Evolutionary conservation across 345 rosid genomes (phyloP).

Genomic region (Salix caprea): DNA sequence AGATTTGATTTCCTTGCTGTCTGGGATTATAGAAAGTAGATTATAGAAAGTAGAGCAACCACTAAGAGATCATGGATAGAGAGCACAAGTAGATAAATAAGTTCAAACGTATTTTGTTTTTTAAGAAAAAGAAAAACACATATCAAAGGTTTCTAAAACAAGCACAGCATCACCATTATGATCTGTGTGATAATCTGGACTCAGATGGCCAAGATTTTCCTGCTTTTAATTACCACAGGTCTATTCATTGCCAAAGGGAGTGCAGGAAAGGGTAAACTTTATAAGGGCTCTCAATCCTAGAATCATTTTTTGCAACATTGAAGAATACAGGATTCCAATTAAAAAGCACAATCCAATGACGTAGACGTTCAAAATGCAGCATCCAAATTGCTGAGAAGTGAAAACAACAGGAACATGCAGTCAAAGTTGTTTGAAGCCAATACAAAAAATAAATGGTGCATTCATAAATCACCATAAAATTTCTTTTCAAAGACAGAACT

Average conservation of each 20-base stretch:
- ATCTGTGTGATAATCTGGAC: background rate
- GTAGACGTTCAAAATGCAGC: background rate
- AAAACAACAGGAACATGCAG: background rate
- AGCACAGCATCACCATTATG: background rate
- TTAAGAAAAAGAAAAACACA: background rate
- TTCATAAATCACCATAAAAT: background rate
- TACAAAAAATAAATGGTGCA: background rate
- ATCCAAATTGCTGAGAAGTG: background rate
- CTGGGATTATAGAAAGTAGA: background rate
- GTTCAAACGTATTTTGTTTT: background rate
- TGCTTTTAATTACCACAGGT: background rate
- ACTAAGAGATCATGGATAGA: background rate
- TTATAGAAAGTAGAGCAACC: background rate
- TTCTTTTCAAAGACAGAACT: background rate
- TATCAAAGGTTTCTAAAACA: background rate
- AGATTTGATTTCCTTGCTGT: background rate
- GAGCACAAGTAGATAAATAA: background rate
- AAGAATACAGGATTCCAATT: background rate
- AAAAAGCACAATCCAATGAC: background rate
- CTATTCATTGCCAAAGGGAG: background rate
- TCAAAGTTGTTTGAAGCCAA: background rate
- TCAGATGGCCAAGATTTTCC: background rate
- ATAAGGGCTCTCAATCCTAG: background rate
- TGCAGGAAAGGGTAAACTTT: background rate
- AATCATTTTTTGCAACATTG: background rate